These are phyloP conservation scores for Hymenoscyphus repandus DNA, from an alignment of 2,329 filamentous ascomycete species.

Conservation along the genomic window DNA sequence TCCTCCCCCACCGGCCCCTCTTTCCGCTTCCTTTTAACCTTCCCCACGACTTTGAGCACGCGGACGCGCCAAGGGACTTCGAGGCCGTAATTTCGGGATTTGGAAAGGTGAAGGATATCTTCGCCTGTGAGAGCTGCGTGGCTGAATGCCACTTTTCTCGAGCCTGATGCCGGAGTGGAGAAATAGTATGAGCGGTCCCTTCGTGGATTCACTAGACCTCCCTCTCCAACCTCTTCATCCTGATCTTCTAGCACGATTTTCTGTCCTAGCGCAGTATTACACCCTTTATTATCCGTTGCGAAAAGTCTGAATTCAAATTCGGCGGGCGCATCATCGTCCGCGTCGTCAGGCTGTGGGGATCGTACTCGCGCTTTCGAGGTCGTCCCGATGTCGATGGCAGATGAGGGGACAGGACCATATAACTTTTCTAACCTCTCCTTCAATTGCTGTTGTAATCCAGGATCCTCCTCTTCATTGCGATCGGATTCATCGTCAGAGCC, in stretches of 20 bases:
- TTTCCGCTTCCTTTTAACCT: constrained; percentile 21
- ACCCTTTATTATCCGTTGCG: constrained; percentile 19
- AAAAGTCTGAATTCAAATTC: constrained; percentile 55
- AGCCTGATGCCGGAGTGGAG: constrained; percentile 32
- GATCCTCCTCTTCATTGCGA: constrained; percentile 19
- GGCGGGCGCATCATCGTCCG: constrained; percentile 32
- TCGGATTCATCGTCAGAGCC: constrained; percentile 12
- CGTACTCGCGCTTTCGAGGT: constrained; percentile 9
- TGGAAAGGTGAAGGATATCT: constrained; percentile 43
- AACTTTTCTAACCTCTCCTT: constrained; percentile 22
- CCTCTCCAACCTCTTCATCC: constrained; percentile 35
- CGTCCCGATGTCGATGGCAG: background rate
- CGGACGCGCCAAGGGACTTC: constrained; percentile 57
- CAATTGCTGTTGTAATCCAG: constrained; percentile 13
- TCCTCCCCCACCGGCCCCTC: background rate
- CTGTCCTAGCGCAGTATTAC: constrained; percentile 29
- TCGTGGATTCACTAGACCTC: constrained; percentile 35
- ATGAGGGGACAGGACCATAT: constrained; percentile 18
- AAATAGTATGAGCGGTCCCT: constrained; percentile 47
- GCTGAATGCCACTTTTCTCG: constrained; percentile 36
- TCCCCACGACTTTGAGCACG: constrained; percentile 33
- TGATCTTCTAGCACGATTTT: constrained; percentile 47
- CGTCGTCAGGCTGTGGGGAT: constrained; percentile 26
- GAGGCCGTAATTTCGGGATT: constrained; percentile 47
- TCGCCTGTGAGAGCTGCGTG: constrained; percentile 47